A percentile compares a stretch with the other conserved stretches of the same genome.
These are phyloP conservation scores for Priceomyces haplophilus DNA, from an alignment of 805 yeast genomes.

Conservation along the genomic window DNA sequence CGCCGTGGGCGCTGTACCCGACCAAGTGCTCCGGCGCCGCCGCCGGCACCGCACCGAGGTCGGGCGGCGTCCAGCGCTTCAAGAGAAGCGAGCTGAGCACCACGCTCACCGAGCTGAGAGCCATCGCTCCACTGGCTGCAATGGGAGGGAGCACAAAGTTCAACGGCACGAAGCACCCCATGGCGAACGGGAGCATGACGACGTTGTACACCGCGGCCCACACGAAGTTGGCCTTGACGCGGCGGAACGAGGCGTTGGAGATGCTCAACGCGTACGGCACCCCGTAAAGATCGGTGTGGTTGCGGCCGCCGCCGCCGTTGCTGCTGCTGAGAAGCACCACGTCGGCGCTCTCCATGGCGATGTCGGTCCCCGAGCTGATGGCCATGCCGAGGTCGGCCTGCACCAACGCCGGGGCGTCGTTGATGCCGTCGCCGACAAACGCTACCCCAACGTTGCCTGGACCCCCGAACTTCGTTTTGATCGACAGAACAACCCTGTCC, in stretches of 20 bases:
- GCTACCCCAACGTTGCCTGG: constrained; percentile 49
- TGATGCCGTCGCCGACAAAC: constrained; percentile 96
- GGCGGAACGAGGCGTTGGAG: constrained; percentile 62
- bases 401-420: constrained; percentile 95
- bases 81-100: constrained; percentile 74
- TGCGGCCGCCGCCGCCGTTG: constrained; percentile 29
- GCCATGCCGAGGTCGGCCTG: constrained; percentile 89
- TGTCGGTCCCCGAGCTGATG: constrained; percentile 88
- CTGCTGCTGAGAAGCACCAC: constrained; percentile 61
- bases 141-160: constrained; percentile 79
- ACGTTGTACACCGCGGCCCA: constrained; percentile 87
- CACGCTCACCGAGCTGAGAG: constrained; percentile 86
- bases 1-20: constrained; percentile 7
- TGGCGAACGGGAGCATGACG: constrained; percentile 88
- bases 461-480: constrained; percentile 47
- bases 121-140: constrained; percentile 91
- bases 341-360: constrained; percentile 96
- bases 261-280: constrained; percentile 64
- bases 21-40: constrained; percentile 20
- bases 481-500: constrained; percentile 56
- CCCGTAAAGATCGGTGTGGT: constrained; percentile 40
- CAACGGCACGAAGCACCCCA: constrained; percentile 82
- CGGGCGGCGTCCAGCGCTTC: constrained; percentile 57
- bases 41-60: constrained; percentile 10
- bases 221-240: constrained; percentile 76